A percentile compares a stretch with the other conserved stretches of the same genome.
Evolutionary conservation across 768 basidiomycete species (phyloP).

Genomic region (Boletus rex-veris): DNA sequence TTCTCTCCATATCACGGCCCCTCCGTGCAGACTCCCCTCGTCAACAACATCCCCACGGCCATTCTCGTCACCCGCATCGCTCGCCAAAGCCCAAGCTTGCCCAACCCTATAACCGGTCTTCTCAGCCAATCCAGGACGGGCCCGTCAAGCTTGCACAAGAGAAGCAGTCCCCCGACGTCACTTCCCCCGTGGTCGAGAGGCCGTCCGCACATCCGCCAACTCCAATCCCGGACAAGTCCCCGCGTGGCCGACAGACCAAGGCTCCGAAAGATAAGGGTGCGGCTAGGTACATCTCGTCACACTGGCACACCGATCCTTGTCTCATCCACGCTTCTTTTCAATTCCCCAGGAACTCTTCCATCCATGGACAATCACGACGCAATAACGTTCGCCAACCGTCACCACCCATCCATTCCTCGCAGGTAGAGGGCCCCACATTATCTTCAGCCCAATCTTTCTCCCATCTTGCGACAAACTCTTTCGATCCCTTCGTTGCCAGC

Average conservation of each 20-base stretch:
- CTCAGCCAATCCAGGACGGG: conserved; percentile 28
- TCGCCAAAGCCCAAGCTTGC: conserved; percentile 37
- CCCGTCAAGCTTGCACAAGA: conserved; percentile 31
- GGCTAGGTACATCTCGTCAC: conserved; percentile 36
- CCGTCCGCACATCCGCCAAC: conserved; percentile 16
- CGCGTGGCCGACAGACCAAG: conserved; percentile 37
- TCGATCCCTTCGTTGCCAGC: conserved; percentile 50
- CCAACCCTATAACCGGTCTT: conserved; percentile 13
- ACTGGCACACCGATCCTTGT: neutral
- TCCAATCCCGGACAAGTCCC: conserved; percentile 26
- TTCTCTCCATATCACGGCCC: conserved; percentile 68
- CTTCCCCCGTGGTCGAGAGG: conserved; percentile 32
- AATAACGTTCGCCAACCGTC: conserved; percentile 61
- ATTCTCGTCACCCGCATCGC: conserved; percentile 33
- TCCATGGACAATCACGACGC: conserved; percentile 43
- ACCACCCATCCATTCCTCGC: conserved; percentile 57
- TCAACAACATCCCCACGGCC: conserved; percentile 35
- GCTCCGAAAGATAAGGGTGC: conserved; percentile 41
- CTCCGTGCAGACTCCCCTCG: conserved; percentile 31
- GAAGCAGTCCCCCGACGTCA: conserved; percentile 25
- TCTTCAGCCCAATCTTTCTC: conserved; percentile 22
- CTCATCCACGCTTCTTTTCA: conserved; percentile 8
- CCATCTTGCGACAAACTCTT: conserved; percentile 36
- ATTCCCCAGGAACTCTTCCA: conserved; percentile 44
- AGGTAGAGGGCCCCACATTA: conserved; percentile 54